A percentile compares a stretch with the other conserved stretches of the same genome.
Conservation (phyloP, 768 basidiomycete genomes). For the Strobilomyces confusus region DNA sequence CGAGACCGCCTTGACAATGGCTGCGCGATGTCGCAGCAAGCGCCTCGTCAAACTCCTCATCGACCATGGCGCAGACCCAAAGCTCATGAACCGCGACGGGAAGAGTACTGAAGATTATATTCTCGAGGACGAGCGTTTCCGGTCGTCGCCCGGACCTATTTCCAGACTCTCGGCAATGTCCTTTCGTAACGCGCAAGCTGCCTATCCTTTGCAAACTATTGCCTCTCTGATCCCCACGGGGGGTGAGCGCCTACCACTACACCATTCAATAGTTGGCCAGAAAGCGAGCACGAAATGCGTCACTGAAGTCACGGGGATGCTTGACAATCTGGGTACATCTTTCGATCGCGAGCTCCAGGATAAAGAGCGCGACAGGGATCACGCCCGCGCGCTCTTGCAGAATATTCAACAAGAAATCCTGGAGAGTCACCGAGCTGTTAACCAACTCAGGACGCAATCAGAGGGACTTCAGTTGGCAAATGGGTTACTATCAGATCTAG, state of each 20-base stretch:
- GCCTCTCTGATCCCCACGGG: conserved; percentile 42
- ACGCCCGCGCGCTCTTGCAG: conserved; percentile 80
- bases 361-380: conserved; percentile 86
- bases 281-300: conserved; percentile 81
- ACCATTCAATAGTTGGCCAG: conserved; percentile 82
- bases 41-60: conserved; percentile 93
- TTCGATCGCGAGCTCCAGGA: conserved; percentile 91
- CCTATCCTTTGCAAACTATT: conserved; percentile 37
- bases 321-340: conserved; percentile 82
- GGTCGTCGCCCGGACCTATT: conserved; percentile 81
- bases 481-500: conserved; percentile 54
- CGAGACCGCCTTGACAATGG: conserved; percentile 95
- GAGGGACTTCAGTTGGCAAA: conserved; percentile 62
- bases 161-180: conserved; percentile 66
- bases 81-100: conserved; percentile 89
- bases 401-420: conserved; percentile 90
- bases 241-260: conserved; percentile 68
- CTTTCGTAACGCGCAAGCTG: conserved; percentile 64
- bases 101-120: conserved; percentile 99
- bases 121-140: conserved; percentile 95
- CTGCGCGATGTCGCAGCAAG: conserved; percentile 92
- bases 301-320: conserved; percentile 79
- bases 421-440: conserved; percentile 75
- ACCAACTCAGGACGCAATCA: conserved; percentile 64
- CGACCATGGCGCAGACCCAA: conserved; percentile 95